Evolutionary conservation across 2,329 filamentous ascomycete genomes (phyloP).

Genomic region (Verticillium klebahnii): DNA sequence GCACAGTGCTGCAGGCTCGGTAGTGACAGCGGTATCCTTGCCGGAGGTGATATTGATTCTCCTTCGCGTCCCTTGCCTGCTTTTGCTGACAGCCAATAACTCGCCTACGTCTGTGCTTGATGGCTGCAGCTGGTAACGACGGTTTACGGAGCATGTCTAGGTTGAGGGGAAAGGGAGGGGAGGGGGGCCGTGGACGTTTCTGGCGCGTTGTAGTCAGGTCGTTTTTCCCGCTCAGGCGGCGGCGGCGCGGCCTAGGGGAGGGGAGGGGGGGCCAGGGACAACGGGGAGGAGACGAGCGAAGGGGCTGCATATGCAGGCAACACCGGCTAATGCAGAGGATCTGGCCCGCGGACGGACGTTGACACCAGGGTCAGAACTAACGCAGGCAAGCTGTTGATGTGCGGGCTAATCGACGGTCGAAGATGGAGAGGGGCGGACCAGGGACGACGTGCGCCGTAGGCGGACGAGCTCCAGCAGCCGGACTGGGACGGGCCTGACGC

Average conservation of each 20-base stretch:
- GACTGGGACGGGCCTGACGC: neutral
- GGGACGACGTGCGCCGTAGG: neutral
- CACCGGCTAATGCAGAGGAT: slow-evolving; percentile 2
- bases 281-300: neutral
- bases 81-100: slow-evolving; percentile 7
- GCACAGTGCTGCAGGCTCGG: neutral
- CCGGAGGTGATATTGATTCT: neutral
- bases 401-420: neutral
- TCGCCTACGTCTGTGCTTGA: slow-evolving; percentile 9
- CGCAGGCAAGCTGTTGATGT: neutral
- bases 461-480: neutral
- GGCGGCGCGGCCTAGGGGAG: neutral
- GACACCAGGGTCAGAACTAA: neutral
- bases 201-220: neutral
- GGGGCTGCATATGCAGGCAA: neutral
- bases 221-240: neutral
- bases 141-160: neutral
- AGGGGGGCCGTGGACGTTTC: neutral
- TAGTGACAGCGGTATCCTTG: slow-evolving; percentile 5
- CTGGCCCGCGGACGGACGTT: slow-evolving; percentile 2
- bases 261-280: neutral
- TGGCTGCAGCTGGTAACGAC: slow-evolving; percentile 3
- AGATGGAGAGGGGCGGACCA: neutral
- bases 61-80: neutral
- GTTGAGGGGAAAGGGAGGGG: neutral